Evolutionary conservation across 2,329 filamentous ascomycete species (phyloP).

Genomic region (Blumeriella jaapii): DNA sequence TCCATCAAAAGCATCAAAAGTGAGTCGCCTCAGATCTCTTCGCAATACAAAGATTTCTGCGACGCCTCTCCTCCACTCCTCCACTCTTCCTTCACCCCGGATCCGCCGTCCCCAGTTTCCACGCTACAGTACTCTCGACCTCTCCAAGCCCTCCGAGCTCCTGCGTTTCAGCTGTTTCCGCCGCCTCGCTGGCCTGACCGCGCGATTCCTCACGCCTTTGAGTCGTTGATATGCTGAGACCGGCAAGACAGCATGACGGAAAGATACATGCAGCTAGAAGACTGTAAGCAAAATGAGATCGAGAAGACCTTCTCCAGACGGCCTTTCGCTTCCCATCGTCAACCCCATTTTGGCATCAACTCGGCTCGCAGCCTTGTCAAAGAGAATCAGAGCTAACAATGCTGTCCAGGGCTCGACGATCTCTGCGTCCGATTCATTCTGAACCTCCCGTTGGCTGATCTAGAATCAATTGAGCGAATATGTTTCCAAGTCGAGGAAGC

Average conservation of each 20-base stretch:
- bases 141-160: too few species aligned
- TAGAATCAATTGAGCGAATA: conserved; percentile 81
- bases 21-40: too few species aligned
- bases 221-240: conserved; percentile 47
- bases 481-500: conserved; percentile 99
- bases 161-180: conserved; percentile 8
- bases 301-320: neutral
- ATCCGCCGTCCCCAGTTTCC: too few species aligned
- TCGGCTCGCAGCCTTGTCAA: conserved; percentile 4
- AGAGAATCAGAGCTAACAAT: conserved; percentile 14
- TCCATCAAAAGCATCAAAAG: too few species aligned
- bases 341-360: neutral
- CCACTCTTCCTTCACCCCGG: too few species aligned
- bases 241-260: conserved; percentile 55
- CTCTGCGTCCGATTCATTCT: conserved; percentile 96
- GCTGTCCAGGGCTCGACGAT: conserved; percentile 74
- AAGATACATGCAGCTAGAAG: conserved; percentile 76
- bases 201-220: conserved; percentile 12
- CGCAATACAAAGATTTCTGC: too few species aligned
- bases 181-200: conserved; percentile 7
- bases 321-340: neutral
- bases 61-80: too few species aligned
- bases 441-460: conserved; percentile 85
- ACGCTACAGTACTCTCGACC: too few species aligned
- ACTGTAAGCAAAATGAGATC: conserved; percentile 47